Conservation (phyloP, 2,329 filamentous ascomycete species). For the Colletotrichum sp. region DNA sequence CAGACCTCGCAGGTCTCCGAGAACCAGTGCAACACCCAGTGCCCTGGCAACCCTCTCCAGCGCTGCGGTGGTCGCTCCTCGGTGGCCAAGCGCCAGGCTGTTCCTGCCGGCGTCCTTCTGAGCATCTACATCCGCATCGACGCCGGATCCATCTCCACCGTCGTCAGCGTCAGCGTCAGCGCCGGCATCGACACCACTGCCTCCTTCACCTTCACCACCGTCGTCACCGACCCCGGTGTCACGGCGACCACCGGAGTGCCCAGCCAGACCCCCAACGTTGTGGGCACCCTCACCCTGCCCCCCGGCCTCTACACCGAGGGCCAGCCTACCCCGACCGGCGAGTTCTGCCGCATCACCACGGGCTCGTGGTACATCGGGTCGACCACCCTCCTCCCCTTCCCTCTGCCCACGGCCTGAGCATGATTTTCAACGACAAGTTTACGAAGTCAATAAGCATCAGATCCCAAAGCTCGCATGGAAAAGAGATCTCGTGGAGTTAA, state of each 20-base stretch:
- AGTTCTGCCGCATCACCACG: conserved; percentile 7
- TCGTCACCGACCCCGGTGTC: neutral
- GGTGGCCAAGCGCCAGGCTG: neutral
- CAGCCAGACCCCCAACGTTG: neutral
- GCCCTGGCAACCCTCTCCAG: conserved; percentile 28
- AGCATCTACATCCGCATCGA: conserved; percentile 6
- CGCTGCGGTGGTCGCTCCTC: conserved; percentile 28
- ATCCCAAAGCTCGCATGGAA: neutral
- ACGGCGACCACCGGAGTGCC: neutral
- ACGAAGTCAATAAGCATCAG: conserved; percentile 3
- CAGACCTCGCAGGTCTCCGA: conserved; percentile 10
- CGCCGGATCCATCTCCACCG: neutral
- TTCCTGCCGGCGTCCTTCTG: neutral
- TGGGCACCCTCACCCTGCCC: conserved; percentile 1
- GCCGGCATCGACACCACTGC: neutral
- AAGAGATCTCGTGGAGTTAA: neutral
- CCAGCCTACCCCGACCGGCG: neutral
- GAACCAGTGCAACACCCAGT: conserved; percentile 27
- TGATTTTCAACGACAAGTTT: neutral
- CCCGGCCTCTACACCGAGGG: conserved; percentile 13
- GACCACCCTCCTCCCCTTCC: conserved; percentile 4
- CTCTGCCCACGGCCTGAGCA: neutral
- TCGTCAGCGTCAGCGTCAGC: neutral
- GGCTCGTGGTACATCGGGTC: conserved; percentile 5
- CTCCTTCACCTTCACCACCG: neutral